Conservation (phyloP, 306 rosid species). For the Rosa chinensis region DNA sequence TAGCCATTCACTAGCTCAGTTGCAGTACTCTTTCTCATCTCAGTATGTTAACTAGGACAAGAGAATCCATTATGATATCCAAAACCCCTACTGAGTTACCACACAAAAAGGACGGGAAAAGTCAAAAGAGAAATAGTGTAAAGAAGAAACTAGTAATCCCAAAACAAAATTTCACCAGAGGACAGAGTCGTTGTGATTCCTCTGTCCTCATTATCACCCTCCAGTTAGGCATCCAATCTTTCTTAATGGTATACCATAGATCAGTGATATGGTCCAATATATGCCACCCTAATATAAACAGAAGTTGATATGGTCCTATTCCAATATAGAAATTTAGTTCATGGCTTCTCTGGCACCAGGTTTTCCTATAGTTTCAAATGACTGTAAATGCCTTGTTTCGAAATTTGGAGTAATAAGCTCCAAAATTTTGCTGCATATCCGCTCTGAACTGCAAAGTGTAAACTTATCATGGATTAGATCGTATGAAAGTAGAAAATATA, state of each 20-base stretch:
- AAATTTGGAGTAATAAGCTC: background rate
- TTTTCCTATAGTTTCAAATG: too few species aligned
- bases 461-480: background rate
- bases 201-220: background rate
- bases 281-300: background rate
- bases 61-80: constrained; percentile 3
- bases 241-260: background rate
- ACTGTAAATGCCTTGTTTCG: background rate
- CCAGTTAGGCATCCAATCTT: background rate
- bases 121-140: background rate
- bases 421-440: background rate
- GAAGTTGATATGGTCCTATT: background rate
- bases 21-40: background rate
- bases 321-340: background rate
- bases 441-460: background rate
- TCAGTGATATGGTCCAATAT: background rate
- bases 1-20: background rate
- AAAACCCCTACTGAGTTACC: background rate
- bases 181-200: background rate
- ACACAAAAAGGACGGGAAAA: background rate
- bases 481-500: too few species aligned
- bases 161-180: background rate
- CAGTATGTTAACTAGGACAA: background rate
- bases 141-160: background rate
- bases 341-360: background rate